Conservation (phyloP, 2,329 filamentous ascomycete genomes). For the Penicillium carneum region DNA sequence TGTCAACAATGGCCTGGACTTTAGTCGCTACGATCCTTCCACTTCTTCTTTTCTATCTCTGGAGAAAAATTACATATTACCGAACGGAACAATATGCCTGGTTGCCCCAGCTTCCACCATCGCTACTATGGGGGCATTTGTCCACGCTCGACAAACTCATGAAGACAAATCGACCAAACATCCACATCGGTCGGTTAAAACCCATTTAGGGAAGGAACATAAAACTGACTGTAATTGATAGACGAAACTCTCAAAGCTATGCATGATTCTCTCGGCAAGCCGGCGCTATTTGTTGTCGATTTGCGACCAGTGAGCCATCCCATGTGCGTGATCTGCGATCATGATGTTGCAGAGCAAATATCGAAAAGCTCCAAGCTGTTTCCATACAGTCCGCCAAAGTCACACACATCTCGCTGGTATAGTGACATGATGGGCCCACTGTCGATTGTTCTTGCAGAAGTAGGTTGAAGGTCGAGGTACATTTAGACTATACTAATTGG, state of each 20-base stretch:
- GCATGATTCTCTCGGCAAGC: constrained; percentile 15
- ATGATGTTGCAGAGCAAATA: constrained; percentile 33
- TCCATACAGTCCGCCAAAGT: constrained; percentile 29
- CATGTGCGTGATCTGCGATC: constrained; percentile 23
- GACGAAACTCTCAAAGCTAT: background rate
- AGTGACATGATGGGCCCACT: background rate
- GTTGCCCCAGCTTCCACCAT: constrained; percentile 25
- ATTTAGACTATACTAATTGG: background rate
- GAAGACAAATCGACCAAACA: background rate
- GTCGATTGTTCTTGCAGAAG: constrained; percentile 3
- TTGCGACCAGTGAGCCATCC: constrained; percentile 21
- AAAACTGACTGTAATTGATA: background rate
- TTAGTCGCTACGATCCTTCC: background rate
- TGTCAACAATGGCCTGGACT: background rate
- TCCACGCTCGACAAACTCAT: background rate
- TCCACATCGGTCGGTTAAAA: background rate
- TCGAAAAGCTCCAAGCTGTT: constrained; percentile 24
- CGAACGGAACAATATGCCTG: constrained; percentile 21
- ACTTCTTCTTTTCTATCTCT: background rate
- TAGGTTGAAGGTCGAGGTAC: background rate
- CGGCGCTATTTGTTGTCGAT: constrained; percentile 22
- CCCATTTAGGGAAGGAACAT: background rate
- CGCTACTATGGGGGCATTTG: constrained; percentile 26
- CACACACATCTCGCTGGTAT: background rate
- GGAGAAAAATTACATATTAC: constrained; percentile 6